These are phyloP conservation scores for Fusarium denticulatum DNA, from an alignment of 2,329 filamentous ascomycete species.

Conservation along the genomic window DNA sequence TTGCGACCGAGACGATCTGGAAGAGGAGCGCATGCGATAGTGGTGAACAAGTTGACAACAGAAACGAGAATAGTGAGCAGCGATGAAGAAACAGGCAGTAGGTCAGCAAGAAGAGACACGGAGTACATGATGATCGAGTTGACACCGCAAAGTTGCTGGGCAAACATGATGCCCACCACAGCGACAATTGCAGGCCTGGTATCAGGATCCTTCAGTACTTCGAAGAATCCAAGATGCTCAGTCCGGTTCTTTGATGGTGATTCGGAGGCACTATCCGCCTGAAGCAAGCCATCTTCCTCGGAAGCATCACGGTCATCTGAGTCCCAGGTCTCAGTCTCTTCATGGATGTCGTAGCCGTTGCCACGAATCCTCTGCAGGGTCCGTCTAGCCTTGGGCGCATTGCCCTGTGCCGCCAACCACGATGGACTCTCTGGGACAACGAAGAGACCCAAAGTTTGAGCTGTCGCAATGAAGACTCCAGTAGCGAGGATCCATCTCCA, in stretches of 20 bases:
- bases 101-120: slow-evolving; percentile 82
- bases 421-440: slow-evolving; percentile 87
- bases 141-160: slow-evolving; percentile 92
- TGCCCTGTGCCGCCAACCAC: slow-evolving; percentile 80
- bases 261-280: slow-evolving; percentile 45
- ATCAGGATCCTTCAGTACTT: slow-evolving; percentile 73
- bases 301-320: slow-evolving; percentile 54
- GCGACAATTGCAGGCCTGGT: slow-evolving; percentile 81
- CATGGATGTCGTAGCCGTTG: slow-evolving; percentile 71
- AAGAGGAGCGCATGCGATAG: slow-evolving; percentile 81
- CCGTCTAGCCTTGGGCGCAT: slow-evolving; percentile 68
- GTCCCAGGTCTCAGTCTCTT: slow-evolving; percentile 75
- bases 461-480: slow-evolving; percentile 73
- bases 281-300: slow-evolving; percentile 78
- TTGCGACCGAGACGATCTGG: slow-evolving; percentile 91
- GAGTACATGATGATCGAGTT: slow-evolving; percentile 99
- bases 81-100: slow-evolving; percentile 83
- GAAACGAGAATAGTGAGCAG: slow-evolving; percentile 90
- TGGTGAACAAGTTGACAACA: slow-evolving; percentile 84
- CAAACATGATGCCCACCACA: slow-evolving; percentile 89
- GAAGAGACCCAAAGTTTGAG: slow-evolving; percentile 76
- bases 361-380: slow-evolving; percentile 82
- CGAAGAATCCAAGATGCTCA: slow-evolving; percentile 66
- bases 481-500: slow-evolving; percentile 87
- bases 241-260: slow-evolving; percentile 26